Evolutionary conservation across 345 rosid species (phyloP).

Genomic region (thale cress (Arabidopsis thaliana)): DNA sequence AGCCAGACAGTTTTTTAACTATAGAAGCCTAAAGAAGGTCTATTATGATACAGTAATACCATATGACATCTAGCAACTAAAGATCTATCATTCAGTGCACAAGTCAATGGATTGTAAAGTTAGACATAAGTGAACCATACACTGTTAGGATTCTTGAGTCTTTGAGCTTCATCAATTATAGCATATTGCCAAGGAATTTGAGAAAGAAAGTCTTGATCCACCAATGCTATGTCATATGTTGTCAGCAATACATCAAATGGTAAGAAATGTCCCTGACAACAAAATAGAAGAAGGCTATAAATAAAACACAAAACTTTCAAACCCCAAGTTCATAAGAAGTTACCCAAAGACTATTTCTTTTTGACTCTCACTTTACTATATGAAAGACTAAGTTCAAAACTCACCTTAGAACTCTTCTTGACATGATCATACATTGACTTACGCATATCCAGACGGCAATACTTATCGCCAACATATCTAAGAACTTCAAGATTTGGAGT

Average conservation of each 20-base stretch:
- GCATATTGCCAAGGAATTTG: constrained; percentile 86
- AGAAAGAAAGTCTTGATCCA: constrained; percentile 83
- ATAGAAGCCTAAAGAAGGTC: background rate
- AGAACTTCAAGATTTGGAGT: constrained; percentile 66
- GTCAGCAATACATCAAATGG: constrained; percentile 86
- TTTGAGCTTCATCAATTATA: constrained; percentile 87
- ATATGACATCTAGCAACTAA: constrained; percentile 11
- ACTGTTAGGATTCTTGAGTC: constrained; percentile 88
- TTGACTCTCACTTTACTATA: background rate
- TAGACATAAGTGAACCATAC: constrained; percentile 53
- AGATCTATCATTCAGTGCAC: constrained; percentile 29
- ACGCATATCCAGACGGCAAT: constrained; percentile 58
- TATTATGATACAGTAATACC: background rate
- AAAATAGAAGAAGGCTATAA: constrained; percentile 27
- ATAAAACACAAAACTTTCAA: constrained; percentile 15
- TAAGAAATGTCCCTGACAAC: constrained; percentile 57
- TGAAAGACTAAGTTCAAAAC: constrained; percentile 39
- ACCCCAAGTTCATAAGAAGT: constrained; percentile 8
- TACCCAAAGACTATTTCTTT: background rate
- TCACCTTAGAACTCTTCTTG: constrained; percentile 56
- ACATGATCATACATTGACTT: constrained; percentile 54
- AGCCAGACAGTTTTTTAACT: background rate
- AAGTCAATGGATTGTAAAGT: background rate
- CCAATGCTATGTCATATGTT: constrained; percentile 73
- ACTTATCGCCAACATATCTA: constrained; percentile 83